Base-by-base conservation (phyloP, 352 stramenopile species). In the Phytophthora capsici region DNA sequence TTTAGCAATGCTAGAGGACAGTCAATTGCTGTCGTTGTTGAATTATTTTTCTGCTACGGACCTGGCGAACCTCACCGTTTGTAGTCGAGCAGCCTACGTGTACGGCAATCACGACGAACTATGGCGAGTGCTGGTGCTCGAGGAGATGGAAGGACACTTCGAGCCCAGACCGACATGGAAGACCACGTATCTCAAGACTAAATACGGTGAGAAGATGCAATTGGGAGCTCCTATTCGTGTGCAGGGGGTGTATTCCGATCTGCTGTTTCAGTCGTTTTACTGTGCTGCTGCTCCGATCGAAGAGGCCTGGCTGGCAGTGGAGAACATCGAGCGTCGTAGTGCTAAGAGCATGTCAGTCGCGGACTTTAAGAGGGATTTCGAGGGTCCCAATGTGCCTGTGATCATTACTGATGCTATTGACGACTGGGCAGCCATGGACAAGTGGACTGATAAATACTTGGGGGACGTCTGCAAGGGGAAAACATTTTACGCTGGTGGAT, bases 221-320 rank as follows among this genome's bases (percentile, higher is more conserved):
- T 1, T 50, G 3, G 13, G 38, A 10, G 52, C 36, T 10, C 77
- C 75, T 9, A 75, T 95, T 30, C 58, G 48, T 22, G 75, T 95
- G 10, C 40, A 76, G 16, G 85, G 85, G 8, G 80, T 97, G 51
- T 97, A 95, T 68, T 95, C 84, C n/a, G 89, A 96, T 47, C 48
- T 94, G 51, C 71, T 96, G 17, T 96, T 96, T 71, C 88, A 94
- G 67, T 84, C 88, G 45, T 95, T 91, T 69, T 93, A 92, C 65
- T 95, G 86, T 45, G 80, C 83, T 1, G 69, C 71, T 2, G 71
- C 81, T 19, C 84, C 82, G 7, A 88, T 91, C 34, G 67, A 88
- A 48, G 50, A 74, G n/a, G 70, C 69, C 10, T 96, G 88, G 89
- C 12, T 94, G 3, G 71, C 55, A 3, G 71, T 90, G 14, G 85